Percentiles rank a stretch among this genome's conserved stretches.
Evolutionary conservation across 768 basidiomycete species (phyloP).

Genomic region (Pulveroboletus frians): DNA sequence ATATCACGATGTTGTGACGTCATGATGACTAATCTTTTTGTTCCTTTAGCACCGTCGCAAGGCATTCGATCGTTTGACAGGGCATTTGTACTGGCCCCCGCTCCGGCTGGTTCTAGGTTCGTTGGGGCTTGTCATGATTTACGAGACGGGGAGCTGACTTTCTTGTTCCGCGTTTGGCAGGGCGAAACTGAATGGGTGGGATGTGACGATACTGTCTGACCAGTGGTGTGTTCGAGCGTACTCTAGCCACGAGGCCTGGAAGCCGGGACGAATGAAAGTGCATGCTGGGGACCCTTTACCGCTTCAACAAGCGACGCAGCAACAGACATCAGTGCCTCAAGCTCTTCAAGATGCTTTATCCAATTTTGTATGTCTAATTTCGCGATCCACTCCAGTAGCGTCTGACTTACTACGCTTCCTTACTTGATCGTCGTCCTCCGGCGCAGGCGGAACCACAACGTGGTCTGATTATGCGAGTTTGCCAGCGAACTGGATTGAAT

Average conservation of each 20-base stretch:
- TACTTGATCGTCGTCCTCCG: conserved; percentile 10
- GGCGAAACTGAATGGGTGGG: conserved; percentile 83
- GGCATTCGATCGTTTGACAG: conserved; percentile 92
- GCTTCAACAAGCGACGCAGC: conserved; percentile 13
- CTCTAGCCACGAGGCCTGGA: conserved; percentile 78
- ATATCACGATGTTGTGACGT: conserved; percentile 9
- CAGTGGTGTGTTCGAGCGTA: conserved; percentile 79
- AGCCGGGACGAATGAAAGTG: conserved; percentile 65
- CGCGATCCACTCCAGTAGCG: conserved; percentile 5
- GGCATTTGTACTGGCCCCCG: conserved; percentile 80
- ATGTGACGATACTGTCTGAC: conserved; percentile 85
- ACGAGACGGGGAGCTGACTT: conserved; percentile 5
- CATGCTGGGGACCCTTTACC: conserved; percentile 43
- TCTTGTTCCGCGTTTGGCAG: conserved; percentile 33
- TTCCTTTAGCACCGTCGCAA: conserved; percentile 53
- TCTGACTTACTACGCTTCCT: conserved; percentile 3
- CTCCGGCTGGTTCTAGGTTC: conserved; percentile 77
- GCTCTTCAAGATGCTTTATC: conserved; percentile 47
- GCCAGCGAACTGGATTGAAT: conserved; percentile 72
- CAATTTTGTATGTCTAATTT: conserved; percentile 45
- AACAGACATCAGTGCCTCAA: conserved; percentile 30
- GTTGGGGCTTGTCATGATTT: conserved; percentile 28
- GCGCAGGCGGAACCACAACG: conserved; percentile 66
- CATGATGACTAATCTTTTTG: conserved; percentile 16
- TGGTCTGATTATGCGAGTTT: conserved; percentile 62